Base-by-base conservation (phyloP, 441 rosid genomes). In the Sinapis alba region DNA sequence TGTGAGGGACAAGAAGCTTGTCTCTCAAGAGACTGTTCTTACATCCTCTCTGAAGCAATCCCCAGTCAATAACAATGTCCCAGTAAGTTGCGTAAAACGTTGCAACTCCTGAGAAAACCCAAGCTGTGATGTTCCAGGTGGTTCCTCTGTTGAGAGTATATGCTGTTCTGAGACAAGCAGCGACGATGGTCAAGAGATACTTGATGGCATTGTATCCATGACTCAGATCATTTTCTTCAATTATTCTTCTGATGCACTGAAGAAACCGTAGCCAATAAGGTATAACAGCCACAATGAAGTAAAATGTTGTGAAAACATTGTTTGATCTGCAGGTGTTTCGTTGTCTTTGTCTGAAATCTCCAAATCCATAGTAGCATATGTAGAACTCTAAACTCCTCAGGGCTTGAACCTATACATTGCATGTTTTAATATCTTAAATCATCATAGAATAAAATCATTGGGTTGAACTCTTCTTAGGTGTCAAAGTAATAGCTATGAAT, bases 31-130 rank as follows among this genome's bases (percentile, higher is more conserved):
- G 89, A 21, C 73, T 69, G 79, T 88, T 91, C 71, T 82, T 84
- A 19, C 89, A 86, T 18, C 83, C 30, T n/a, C 79, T 68, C 43
- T 85, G 84, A 10, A 93, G 89, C 62, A 91, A 83, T 11, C 94
- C 97, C 98, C 97, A 93, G 19, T 89, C 91, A 13, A 76, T 9
- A 45, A 88, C 87, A 26, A 91, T 71, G 81, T 89, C 98, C 97
- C 96, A 93, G 24, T 89, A 87, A 8, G 91, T 88, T 15, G 71
- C 32, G 36, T 76, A 7, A 30, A 89, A 18, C 9, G 91, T 86
- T 32, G 96, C 90, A 71, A 72, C 56, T 7, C 61, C 82, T 7
- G 91, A 88, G 75, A 83, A 76, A 15, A 83, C 15, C 85, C 85
- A 84, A n/a, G 91, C 92, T 4, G 81, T 45, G 38, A 84, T 71